Evolutionary conservation across 495 filamentous ascomycete species (phyloP).

Genomic region (Aspergillus conjunctus): DNA sequence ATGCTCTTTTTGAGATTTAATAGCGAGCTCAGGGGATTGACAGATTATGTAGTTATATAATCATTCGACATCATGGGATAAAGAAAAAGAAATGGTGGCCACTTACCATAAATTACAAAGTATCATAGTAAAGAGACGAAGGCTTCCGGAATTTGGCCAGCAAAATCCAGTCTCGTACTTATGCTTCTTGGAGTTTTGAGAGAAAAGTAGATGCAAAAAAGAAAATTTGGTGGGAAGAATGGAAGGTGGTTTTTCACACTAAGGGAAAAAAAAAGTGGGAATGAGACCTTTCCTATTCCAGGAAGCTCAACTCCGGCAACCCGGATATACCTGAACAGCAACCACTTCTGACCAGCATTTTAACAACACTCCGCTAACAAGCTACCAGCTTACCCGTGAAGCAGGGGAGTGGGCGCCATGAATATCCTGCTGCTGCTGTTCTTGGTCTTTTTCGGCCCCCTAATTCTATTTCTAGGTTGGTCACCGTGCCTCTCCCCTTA

Average conservation of each 20-base stretch:
- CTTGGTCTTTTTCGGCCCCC: conserved; percentile 51
- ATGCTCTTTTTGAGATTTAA: conserved; percentile 48
- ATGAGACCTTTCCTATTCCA: conserved; percentile 34
- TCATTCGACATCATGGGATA: conserved; percentile 51
- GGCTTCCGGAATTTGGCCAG: conserved; percentile 35
- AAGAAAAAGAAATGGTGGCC: conserved; percentile 7
- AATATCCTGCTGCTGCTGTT: conserved; percentile 52
- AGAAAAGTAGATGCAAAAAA: conserved; percentile 13
- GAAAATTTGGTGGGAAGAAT: conserved; percentile 25
- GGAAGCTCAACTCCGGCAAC: conserved; percentile 15
- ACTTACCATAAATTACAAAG: conserved; percentile 42
- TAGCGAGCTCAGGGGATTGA: conserved; percentile 77
- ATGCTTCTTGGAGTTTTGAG: conserved; percentile 11
- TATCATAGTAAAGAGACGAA: conserved; percentile 12
- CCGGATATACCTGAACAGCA: background rate
- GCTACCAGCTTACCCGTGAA: no score
- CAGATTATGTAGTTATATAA: conserved; percentile 78
- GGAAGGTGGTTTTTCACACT: conserved; percentile 22
- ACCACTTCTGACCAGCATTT: background rate
- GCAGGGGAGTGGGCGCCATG: conserved; percentile 32
- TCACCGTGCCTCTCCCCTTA: conserved; percentile 1
- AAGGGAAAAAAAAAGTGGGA: conserved; percentile 1
- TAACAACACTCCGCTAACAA: no score
- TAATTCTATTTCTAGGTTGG: conserved; percentile 53
- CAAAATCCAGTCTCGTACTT: conserved; percentile 33